Evolutionary conservation across 225 moss, liverwort and hornwort genomes (phyloP).

Genomic region (Marchantia polymorpha): DNA sequence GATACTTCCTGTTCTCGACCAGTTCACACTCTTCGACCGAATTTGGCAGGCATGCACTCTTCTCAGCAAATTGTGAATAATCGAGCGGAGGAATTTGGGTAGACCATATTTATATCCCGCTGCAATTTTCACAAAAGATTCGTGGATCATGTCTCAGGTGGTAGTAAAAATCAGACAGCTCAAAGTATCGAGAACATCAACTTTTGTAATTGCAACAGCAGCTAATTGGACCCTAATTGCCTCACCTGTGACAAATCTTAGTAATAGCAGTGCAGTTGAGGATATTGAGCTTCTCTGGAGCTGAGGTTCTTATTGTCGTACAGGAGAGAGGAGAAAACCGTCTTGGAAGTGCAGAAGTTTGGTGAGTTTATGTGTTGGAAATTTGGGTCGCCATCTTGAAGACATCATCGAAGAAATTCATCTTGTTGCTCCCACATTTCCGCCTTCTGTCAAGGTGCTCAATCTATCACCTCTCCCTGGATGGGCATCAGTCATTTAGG

Average conservation of each 20-base stretch:
- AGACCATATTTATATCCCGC: not conserved
- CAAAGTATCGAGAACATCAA: too few species aligned
- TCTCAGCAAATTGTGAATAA: too few species aligned
- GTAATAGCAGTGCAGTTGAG: too few species aligned
- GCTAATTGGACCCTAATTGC: too few species aligned
- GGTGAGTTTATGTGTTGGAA: slow-evolving; percentile 76
- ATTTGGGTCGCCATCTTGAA: slow-evolving; percentile 75
- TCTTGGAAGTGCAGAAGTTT: slow-evolving; percentile 55
- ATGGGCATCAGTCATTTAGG: not conserved
- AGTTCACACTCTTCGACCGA: slow-evolving; percentile 2
- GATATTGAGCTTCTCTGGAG: too few species aligned
- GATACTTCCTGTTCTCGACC: slow-evolving; percentile 21
- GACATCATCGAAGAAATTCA: slow-evolving; percentile 80
- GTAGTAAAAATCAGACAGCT: too few species aligned
- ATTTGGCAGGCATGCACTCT: slow-evolving; percentile 21
- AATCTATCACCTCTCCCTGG: not conserved
- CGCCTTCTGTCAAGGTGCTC: slow-evolving; percentile 72
- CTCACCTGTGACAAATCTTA: too few species aligned
- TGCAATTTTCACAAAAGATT: not conserved
- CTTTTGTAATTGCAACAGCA: too few species aligned
- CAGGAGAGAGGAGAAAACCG: slow-evolving; percentile 44
- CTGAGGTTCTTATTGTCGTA: not conserved
- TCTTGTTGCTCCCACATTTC: slow-evolving; percentile 67
- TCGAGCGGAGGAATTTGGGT: too few species aligned
- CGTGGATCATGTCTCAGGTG: not conserved